Evolutionary conservation across 495 filamentous ascomycete genomes (phyloP).

Genomic region (Xylaria acuta): DNA sequence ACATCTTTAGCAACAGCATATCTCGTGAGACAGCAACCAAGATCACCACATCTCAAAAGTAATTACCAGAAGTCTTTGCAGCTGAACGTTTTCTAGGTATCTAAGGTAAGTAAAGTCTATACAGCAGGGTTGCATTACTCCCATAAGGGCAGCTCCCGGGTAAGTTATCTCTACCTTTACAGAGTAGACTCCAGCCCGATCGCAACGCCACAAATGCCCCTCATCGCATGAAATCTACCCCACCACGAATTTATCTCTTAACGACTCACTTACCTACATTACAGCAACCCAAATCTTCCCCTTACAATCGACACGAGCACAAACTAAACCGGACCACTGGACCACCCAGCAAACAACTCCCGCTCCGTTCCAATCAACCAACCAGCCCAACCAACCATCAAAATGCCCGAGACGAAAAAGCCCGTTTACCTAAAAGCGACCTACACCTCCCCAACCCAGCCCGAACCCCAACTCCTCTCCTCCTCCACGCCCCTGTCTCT

Average conservation of each 20-base stretch:
- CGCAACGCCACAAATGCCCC: background rate
- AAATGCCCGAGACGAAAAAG: slow-evolving; percentile 2
- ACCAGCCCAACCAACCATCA: too few relatives aligned
- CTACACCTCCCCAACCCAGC: slow-evolving; percentile 63
- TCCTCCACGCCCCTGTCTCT: slow-evolving; percentile 47
- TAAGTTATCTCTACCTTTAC: background rate
- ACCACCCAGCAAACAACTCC: too few relatives aligned
- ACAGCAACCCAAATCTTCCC: background rate
- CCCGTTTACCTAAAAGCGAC: slow-evolving; percentile 49
- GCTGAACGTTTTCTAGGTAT: background rate
- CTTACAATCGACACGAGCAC: background rate
- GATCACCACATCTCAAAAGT: background rate
- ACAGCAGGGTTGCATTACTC: background rate
- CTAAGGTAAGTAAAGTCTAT: background rate
- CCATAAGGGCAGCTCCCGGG: background rate
- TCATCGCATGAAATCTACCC: slow-evolving; percentile 4
- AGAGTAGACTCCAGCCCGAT: background rate
- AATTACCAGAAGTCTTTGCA: background rate
- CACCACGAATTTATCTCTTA: background rate
- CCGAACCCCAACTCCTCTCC: slow-evolving; percentile 31
- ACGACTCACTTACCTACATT: background rate
- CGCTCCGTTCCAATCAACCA: too few relatives aligned
- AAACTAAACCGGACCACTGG: too few relatives aligned
- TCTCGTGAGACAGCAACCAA: background rate
- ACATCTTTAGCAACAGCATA: background rate